Percentiles rank a stretch among this genome's conserved stretches.
phyloP scores from a whole-genome alignment of 2,329 filamentous ascomycete species.

The Myriosclerotinia duriaeana region DNA sequence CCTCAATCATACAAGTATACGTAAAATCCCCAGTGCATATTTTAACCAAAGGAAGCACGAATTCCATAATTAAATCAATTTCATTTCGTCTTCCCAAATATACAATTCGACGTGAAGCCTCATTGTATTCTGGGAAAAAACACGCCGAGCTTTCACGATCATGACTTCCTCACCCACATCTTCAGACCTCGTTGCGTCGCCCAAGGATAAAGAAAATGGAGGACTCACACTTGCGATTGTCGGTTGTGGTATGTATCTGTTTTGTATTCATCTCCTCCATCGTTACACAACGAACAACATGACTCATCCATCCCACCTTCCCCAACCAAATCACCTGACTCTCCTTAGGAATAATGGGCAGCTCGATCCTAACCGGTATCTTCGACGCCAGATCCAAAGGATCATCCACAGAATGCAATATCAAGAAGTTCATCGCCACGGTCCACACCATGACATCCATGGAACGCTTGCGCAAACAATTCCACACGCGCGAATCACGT shows the following conservation, averaged over 20 bases:
- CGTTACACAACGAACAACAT: not conserved
- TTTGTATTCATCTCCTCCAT: not conserved
- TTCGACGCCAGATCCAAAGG: constrained; percentile 29
- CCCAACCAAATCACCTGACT: constrained; percentile 2
- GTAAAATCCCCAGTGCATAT: not conserved
- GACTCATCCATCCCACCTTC: not conserved
- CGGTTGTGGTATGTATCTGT: constrained; percentile 9
- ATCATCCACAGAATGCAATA: constrained; percentile 25
- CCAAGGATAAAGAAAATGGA: constrained; percentile 9
- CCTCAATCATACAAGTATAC: not conserved
- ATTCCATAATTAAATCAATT: too few relatives aligned
- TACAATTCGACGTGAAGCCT: not conserved
- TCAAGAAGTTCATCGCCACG: constrained; percentile 45
- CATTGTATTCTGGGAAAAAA: not conserved
- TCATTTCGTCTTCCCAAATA: not conserved
- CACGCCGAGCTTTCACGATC: not conserved
- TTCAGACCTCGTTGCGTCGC: not conserved
- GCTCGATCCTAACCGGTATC: constrained; percentile 36
- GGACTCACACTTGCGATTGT: constrained; percentile 17
- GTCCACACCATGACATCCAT: constrained; percentile 45
- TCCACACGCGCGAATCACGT: constrained; percentile 35
- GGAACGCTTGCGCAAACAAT: constrained; percentile 40
- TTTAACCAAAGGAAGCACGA: not conserved
- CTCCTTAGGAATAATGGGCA: constrained; percentile 35
- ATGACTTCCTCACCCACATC: constrained; percentile 8